Evolutionary conservation across 495 filamentous ascomycete genomes (phyloP).

Genomic region (Daldinia grandis): DNA sequence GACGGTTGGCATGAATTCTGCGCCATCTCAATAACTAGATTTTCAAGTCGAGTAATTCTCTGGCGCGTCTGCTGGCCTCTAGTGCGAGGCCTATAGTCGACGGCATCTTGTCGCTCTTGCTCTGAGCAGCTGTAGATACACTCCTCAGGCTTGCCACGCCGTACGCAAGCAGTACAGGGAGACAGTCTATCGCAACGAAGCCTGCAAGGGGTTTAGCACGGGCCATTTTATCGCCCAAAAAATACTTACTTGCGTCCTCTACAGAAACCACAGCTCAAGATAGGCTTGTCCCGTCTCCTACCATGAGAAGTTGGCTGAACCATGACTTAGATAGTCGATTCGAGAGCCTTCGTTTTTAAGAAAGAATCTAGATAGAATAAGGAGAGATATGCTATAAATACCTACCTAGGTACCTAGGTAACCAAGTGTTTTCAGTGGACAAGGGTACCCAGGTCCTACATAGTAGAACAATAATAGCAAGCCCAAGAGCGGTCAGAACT

Average conservation of each 20-base stretch:
- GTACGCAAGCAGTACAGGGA: neutral
- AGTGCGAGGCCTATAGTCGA: constrained; percentile 3
- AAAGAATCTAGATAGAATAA: no score
- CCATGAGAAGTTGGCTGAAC: neutral
- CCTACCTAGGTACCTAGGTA: no score
- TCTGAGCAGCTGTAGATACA: constrained; percentile 6
- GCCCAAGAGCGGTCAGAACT: no score
- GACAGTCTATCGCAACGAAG: constrained; percentile 9
- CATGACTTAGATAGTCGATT: neutral
- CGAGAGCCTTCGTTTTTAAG: no score
- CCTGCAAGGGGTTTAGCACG: neutral
- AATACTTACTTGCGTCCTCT: constrained; percentile 10
- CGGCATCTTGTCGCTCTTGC: constrained; percentile 7
- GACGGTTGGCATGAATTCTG: neutral
- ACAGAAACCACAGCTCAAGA: constrained; percentile 1
- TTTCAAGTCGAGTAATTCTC: constrained; percentile 3
- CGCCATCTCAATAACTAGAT: neutral
- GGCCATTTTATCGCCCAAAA: neutral
- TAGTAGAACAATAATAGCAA: no score
- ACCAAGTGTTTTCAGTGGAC: no score
- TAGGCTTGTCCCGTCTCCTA: neutral
- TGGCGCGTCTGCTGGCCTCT: neutral
- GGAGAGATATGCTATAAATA: no score
- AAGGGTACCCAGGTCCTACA: no score
- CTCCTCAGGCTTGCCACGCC: neutral